Evolutionary conservation across 2,329 filamentous ascomycete genomes (phyloP).

Genomic region (Proliferodiscus dingleyae): DNA sequence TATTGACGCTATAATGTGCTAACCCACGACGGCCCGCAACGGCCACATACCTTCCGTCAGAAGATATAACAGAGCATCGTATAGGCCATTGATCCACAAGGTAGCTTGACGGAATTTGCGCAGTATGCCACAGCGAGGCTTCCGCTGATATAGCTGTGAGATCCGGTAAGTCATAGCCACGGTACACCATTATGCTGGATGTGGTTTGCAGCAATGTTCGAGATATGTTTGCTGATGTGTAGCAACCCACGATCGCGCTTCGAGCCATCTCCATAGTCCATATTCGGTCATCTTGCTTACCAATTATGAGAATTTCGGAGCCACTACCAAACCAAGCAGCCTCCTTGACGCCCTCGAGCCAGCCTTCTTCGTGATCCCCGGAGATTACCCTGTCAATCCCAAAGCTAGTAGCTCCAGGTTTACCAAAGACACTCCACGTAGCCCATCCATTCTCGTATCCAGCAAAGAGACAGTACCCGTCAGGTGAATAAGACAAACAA

Average conservation of each 20-base stretch:
- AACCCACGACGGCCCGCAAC: conserved; percentile 91
- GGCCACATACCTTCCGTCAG: conserved; percentile 89
- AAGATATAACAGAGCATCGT: conserved; percentile 76
- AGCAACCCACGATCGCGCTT: conserved; percentile 88
- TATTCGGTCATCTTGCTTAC: conserved; percentile 67
- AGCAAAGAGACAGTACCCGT: conserved; percentile 93
- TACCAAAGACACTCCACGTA: conserved; percentile 96
- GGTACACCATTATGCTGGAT: conserved; percentile 83
- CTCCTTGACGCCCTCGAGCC: conserved; percentile 73
- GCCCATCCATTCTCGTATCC: conserved; percentile 92
- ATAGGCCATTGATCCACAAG: conserved; percentile 93
- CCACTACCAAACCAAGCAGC: conserved; percentile 86
- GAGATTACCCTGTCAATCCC: conserved; percentile 60
- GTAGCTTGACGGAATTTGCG: conserved; percentile 79
- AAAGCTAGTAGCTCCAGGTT: conserved; percentile 81
- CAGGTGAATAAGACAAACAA: conserved; percentile 80
- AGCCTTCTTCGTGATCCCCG: conserved; percentile 67
- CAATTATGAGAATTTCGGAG: conserved; percentile 75
- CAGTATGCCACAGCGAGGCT: conserved; percentile 89
- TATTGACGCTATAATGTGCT: conserved; percentile 92
- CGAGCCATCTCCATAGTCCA: conserved; percentile 91
- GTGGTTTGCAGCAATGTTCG: conserved; percentile 85
- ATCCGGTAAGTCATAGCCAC: conserved; percentile 87
- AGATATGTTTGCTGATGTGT: conserved; percentile 85
- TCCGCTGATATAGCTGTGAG: conserved; percentile 89